Conservation (phyloP, 2,329 filamentous ascomycete species). For the Incumbomyces lentus region DNA sequence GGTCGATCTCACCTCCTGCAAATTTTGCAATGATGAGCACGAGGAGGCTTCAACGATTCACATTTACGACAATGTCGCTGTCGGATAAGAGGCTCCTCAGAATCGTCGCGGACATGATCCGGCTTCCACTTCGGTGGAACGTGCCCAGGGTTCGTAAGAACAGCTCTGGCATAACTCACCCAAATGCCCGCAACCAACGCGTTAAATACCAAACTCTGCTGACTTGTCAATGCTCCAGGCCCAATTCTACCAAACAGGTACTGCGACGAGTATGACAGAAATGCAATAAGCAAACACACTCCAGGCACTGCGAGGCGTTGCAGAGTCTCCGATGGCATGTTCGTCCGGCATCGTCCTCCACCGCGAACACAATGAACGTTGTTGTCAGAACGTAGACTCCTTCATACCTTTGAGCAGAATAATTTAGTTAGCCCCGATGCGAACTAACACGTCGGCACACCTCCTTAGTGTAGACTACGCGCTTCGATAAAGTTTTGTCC, state of each 20-base stretch:
- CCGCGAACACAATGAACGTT: too few relatives aligned
- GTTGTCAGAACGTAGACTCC: too few relatives aligned
- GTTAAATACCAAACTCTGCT: conserved; percentile 41
- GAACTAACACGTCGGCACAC: neutral
- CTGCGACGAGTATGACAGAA: conserved; percentile 52
- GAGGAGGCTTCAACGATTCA: conserved; percentile 49
- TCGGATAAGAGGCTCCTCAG: conserved; percentile 21
- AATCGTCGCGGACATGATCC: conserved; percentile 11
- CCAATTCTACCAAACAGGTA: conserved; percentile 46
- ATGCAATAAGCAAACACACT: conserved; percentile 45
- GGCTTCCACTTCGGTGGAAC: conserved; percentile 37
- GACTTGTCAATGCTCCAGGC: conserved; percentile 39
- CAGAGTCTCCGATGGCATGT: neutral
- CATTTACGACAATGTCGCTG: conserved; percentile 53
- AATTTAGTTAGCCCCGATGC: neutral
- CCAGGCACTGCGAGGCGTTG: conserved; percentile 41
- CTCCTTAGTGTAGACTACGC: neutral
- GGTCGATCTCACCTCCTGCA: conserved; percentile 42
- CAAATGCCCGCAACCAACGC: conserved; percentile 43
- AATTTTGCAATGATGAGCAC: conserved; percentile 55
- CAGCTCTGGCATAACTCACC: conserved; percentile 50
- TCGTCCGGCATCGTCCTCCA: neutral
- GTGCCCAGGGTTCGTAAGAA: conserved; percentile 47
- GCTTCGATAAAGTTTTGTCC: neutral
- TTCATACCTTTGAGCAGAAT: too few relatives aligned